Evolutionary conservation across 192 early-diverging fungal genomes (phyloP), one percentile per base, ranked within the genome.

Genomic region (Spizellomyces punctatus): DNA sequence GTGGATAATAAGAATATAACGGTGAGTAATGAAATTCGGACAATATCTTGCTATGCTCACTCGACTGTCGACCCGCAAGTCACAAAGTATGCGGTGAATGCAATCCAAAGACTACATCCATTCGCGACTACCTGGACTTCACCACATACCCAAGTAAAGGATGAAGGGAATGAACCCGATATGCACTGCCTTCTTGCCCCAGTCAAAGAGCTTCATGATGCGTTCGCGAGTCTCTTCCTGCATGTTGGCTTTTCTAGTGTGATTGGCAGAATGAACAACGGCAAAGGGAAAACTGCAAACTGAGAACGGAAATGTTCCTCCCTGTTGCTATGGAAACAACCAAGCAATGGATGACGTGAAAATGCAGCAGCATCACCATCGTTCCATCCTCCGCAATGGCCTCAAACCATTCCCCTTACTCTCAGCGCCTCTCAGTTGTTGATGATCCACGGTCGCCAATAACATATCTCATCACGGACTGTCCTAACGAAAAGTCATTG

Each of bases 91-190:
- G 27, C 27, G 27, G 27, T 36, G 27, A 36, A 36, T 36, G 27
- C 27, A 36, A 36, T 36, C 27, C 1, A 36, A 36, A 36, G 27
- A 36, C 27, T 36, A 36, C 27, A 36, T 36, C 27, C 27, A 36
- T 36, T 36, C 27, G 27, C 27, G 27, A 36, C 27, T 36, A 36
- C 27, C 27, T 3, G 27, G 0, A 36, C 27, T 0, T 36, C 27
- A 36, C 16, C 46, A 66, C 77, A 45, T 56, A 84, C 83, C 83
- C 49, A 84, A 64, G 77, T 82, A 84, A 44, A 84, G 71, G 58
- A 84, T 75, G 41, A 80, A 50, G 1, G 83, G 83, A 69, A 84
- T 84, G 76, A 80, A 84, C 7, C 76, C 83, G 57, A 84, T 72
- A 69, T 84, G 83, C 57, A 84, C 58, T 6, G 66, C 71, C 21